A percentile compares a stretch with the other conserved stretches of the same genome.
Conservation (phyloP, 305 asterid species). For the Fraxinus sp. region DNA sequence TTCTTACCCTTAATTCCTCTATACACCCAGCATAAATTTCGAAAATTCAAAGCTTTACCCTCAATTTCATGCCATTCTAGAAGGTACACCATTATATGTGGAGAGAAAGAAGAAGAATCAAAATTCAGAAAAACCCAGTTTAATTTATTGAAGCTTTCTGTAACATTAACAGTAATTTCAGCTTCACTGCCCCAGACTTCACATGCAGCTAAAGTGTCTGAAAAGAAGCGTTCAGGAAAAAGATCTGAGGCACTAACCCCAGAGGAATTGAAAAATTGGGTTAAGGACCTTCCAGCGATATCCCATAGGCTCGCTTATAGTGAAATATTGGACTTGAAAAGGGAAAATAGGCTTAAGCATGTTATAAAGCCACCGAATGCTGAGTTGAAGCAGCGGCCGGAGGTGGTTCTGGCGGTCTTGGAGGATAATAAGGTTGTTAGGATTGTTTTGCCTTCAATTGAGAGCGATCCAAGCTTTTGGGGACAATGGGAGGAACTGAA, state of each 20-base stretch:
- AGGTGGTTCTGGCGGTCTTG: slow-evolving; percentile 82
- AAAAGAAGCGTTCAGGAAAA: slow-evolving; percentile 63
- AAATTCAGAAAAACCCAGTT: slow-evolving; percentile 35
- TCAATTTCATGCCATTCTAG: slow-evolving; percentile 35
- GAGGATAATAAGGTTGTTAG: slow-evolving; percentile 82
- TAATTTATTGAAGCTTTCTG: slow-evolving; percentile 53
- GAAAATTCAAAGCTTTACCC: slow-evolving; percentile 35
- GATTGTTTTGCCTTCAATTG: slow-evolving; percentile 74
- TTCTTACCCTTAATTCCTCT: slow-evolving; percentile 35
- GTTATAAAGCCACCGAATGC: slow-evolving; percentile 59
- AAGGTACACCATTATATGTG: slow-evolving; percentile 10
- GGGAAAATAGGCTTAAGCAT: slow-evolving; percentile 71
- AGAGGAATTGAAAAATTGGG: slow-evolving; percentile 72
- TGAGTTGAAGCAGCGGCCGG: slow-evolving; percentile 58
- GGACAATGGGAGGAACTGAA: slow-evolving; percentile 70
- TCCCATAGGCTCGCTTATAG: slow-evolving; percentile 69
- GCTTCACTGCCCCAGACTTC: slow-evolving; percentile 62
- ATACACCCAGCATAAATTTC: slow-evolving; percentile 25
- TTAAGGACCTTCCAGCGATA: slow-evolving; percentile 80
- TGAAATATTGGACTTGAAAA: slow-evolving; percentile 65
- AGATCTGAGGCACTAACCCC: slow-evolving; percentile 57
- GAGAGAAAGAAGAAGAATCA: slow-evolving; percentile 39
- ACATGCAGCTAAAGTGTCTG: slow-evolving; percentile 60
- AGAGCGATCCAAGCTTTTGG: slow-evolving; percentile 80
- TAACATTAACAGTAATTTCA: slow-evolving; percentile 69